Conservation (phyloP, 129 eudicot genomes). For the Pittosporum tobira region DNA sequence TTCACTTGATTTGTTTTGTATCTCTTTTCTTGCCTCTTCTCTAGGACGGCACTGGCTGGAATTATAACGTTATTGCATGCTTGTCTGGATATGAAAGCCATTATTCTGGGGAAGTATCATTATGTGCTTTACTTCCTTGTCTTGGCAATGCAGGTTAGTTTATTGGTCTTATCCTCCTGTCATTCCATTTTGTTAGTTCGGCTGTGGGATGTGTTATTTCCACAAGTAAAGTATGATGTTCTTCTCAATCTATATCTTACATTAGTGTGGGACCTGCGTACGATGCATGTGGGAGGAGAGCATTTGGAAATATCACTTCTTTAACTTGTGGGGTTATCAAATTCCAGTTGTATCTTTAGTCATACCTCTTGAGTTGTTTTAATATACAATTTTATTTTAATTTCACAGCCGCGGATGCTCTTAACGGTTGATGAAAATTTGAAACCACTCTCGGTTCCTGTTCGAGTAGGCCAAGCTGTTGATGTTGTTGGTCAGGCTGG, state of each 20-base stretch:
- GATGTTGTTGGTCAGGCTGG: conserved; percentile 99
- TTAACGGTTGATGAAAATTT: conserved; percentile 88
- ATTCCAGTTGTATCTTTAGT: too few relatives aligned
- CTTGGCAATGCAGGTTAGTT: conserved; percentile 90
- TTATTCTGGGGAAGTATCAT: conserved; percentile 87
- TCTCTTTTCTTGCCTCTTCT: not conserved
- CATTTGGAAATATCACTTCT: too few relatives aligned
- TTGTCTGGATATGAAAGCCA: conserved; percentile 88
- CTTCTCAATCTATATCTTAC: too few relatives aligned
- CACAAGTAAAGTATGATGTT: too few relatives aligned
- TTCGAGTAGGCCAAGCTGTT: conserved; percentile 95
- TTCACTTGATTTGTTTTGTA: not conserved
- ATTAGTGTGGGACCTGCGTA: too few relatives aligned
- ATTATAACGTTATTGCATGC: conserved; percentile 66
- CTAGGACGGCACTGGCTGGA: conserved; percentile 89
- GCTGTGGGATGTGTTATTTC: too few relatives aligned
- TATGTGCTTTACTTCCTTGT: conserved; percentile 84
- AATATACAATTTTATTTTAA: not conserved
- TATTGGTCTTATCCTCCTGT: not conserved
- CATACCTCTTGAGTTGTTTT: too few relatives aligned
- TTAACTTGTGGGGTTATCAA: too few relatives aligned
- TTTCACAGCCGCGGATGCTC: conserved; percentile 78
- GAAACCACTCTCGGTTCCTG: conserved; percentile 91
- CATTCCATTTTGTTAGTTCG: not conserved
- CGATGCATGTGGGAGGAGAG: too few relatives aligned